Conservation (phyloP, 1,284 basidiomycete species). For the Leccinum subrobustum region DNA sequence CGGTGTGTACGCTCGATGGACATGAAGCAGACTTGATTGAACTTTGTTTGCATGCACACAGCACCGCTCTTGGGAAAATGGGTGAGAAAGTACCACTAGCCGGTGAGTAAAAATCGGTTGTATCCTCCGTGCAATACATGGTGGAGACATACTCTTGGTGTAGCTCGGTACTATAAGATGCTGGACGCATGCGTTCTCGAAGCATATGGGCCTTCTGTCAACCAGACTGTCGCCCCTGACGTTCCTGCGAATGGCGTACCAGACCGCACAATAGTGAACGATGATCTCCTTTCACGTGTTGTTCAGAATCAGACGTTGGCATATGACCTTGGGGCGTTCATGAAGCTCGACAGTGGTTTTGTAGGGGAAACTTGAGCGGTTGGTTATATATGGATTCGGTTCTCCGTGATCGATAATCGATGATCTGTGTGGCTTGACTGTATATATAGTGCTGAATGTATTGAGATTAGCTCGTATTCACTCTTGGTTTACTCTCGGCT, state of each 20-base stretch:
- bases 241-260: conserved; percentile 11
- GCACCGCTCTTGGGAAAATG: conserved; percentile 57
- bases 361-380: conserved; percentile 3
- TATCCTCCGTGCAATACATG: neutral
- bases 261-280: conserved; percentile 9
- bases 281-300: conserved; percentile 14
- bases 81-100: conserved; percentile 66
- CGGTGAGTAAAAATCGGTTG: conserved; percentile 33
- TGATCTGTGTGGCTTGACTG: neutral
- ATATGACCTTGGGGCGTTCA: conserved; percentile 18
- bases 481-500: neutral
- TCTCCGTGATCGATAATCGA: neutral
- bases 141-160: conserved; percentile 3
- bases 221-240: neutral
- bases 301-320: conserved; percentile 9
- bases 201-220: conserved; percentile 31
- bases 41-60: conserved; percentile 25
- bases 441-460: neutral
- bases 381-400: neutral
- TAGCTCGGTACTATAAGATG: conserved; percentile 63
- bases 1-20: conserved; percentile 43
- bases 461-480: neutral
- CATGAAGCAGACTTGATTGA: neutral
- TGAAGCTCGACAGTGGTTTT: conserved; percentile 9
- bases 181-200: conserved; percentile 45